phyloP scores from a whole-genome alignment of 2,329 filamentous ascomycete species.

The Microascus cirrosus region DNA sequence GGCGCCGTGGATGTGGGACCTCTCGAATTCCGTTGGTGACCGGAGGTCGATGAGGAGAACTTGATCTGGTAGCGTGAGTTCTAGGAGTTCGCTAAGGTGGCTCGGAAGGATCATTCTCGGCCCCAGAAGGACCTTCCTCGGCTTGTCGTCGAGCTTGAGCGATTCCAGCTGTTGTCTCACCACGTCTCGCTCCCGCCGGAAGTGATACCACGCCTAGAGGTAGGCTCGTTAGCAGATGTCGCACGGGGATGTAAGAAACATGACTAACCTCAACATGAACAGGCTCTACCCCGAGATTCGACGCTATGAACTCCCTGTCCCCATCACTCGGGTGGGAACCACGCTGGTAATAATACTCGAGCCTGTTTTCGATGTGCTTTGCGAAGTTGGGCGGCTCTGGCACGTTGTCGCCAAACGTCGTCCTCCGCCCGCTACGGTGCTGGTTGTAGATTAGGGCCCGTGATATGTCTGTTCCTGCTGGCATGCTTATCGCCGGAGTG shows the following conservation, averaged over 20 bases:
- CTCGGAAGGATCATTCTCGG: conserved; percentile 38
- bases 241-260: background rate
- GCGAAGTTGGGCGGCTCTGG: conserved; percentile 34
- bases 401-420: conserved; percentile 22
- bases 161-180: conserved; percentile 31
- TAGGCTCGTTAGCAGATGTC: conserved; percentile 7
- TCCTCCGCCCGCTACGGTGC: conserved; percentile 26
- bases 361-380: conserved; percentile 33
- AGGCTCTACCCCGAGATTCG: conserved; percentile 39
- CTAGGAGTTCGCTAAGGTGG: conserved; percentile 36
- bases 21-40: conserved; percentile 31
- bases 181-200: conserved; percentile 36
- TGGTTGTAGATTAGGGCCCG: conserved; percentile 33
- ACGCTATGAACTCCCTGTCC: conserved; percentile 41
- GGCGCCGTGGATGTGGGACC: conserved; percentile 39
- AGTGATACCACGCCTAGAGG: conserved; percentile 37
- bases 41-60: conserved; percentile 39
- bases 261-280: conserved; percentile 34
- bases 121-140: conserved; percentile 17
- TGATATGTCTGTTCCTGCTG: conserved; percentile 16
- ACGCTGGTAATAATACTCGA: conserved; percentile 41
- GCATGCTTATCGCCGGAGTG: background rate
- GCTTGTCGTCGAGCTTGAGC: conserved; percentile 26
- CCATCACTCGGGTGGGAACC: conserved; percentile 36
- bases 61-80: conserved; percentile 34